A percentile compares a stretch with the other conserved stretches of the same genome.
These are phyloP conservation scores for Coemansia nantahalensis DNA, from an alignment of 192 early-diverging fungal genomes.

Conservation along the genomic window DNA sequence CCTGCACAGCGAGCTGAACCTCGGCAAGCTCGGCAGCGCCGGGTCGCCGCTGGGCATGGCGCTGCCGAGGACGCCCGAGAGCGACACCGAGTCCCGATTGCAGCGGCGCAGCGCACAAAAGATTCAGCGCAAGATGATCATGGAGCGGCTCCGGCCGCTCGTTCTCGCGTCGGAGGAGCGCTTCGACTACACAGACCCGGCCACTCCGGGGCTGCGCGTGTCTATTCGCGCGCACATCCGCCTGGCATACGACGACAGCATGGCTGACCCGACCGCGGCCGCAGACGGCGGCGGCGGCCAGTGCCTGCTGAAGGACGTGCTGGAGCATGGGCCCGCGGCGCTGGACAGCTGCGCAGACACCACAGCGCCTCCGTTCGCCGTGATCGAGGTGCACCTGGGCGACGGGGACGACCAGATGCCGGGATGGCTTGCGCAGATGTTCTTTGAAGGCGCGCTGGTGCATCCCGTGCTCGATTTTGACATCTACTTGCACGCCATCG, in stretches of 20 bases:
- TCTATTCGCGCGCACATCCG: constrained; percentile 23
- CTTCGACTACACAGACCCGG: constrained; percentile 27
- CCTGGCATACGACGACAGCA: constrained; percentile 6
- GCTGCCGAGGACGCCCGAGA: constrained; percentile 8
- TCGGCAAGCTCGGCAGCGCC: constrained; percentile 21
- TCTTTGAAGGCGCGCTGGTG: constrained; percentile 36
- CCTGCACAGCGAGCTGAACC: constrained; percentile 41
- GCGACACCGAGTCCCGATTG: constrained; percentile 1
- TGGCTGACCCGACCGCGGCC: constrained; percentile 3
- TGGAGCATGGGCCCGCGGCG: not conserved
- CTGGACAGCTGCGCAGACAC: not conserved
- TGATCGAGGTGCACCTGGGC: constrained; percentile 33
- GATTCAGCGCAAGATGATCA: constrained; percentile 41
- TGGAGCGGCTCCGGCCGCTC: constrained; percentile 28
- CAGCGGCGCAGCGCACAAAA: constrained; percentile 29
- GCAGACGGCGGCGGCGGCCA: not conserved
- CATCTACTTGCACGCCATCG: constrained; percentile 37
- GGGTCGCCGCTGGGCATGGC: not conserved
- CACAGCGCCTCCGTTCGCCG: constrained; percentile 14
- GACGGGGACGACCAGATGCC: constrained; percentile 17
- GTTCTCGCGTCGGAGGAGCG: constrained; percentile 30
- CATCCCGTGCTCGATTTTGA: constrained; percentile 50
- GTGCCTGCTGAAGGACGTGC: constrained; percentile 11
- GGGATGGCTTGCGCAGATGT: constrained; percentile 34
- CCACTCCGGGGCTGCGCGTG: constrained; percentile 14